phyloP scores from a whole-genome alignment of 441 rosid genomes.

The Sinapis alba region DNA sequence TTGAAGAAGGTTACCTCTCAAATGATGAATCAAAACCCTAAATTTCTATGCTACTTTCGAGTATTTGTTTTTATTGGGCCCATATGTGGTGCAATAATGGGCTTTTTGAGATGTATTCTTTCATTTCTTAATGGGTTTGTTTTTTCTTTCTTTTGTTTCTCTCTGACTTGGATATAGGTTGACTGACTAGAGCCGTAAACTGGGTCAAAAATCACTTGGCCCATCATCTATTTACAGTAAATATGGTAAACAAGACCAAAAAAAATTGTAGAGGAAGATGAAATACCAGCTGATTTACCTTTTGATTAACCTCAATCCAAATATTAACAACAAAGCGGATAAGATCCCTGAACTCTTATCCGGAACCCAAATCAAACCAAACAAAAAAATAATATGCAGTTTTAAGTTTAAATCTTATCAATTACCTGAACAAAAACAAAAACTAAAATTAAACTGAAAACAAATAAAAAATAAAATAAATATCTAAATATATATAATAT shows the following conservation, averaged over 20 bases:
- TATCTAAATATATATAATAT: too few relatives aligned
- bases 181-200: neutral
- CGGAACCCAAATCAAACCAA: too few relatives aligned
- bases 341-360: too few relatives aligned
- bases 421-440: too few relatives aligned
- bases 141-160: neutral
- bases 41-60: neutral
- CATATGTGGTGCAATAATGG: neutral
- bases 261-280: too few relatives aligned
- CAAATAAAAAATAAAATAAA: too few relatives aligned
- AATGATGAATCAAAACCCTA: slow-evolving; percentile 26
- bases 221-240: neutral
- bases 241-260: neutral
- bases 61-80: slow-evolving; percentile 19
- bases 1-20: neutral
- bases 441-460: too few relatives aligned
- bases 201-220: neutral
- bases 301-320: too few relatives aligned
- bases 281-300: too few relatives aligned
- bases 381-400: too few relatives aligned
- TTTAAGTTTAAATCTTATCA: too few relatives aligned
- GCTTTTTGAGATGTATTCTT: neutral
- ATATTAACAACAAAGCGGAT: too few relatives aligned
- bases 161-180: neutral
- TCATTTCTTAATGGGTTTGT: neutral